phyloP scores from a whole-genome alignment of 495 filamentous ascomycete genomes.

The Cercophora newfieldiana region DNA sequence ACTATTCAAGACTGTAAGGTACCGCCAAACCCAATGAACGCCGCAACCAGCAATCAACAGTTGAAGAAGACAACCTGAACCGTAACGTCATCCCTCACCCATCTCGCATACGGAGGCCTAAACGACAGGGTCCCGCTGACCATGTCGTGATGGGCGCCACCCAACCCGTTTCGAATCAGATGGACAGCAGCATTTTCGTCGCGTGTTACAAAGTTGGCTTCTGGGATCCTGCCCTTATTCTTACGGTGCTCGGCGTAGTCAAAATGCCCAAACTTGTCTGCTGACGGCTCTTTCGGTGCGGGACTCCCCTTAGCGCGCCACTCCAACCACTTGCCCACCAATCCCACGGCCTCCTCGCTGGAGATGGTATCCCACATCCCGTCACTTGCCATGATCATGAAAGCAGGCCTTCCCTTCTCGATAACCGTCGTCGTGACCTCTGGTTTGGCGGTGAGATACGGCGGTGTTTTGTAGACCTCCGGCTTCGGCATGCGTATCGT shows the following conservation, averaged over 20 bases:
- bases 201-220: slow-evolving; percentile 37
- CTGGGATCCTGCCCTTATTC: slow-evolving; percentile 26
- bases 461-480: slow-evolving; percentile 51
- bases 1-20: too few relatives aligned
- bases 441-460: slow-evolving; percentile 67
- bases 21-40: too few relatives aligned
- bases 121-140: slow-evolving; percentile 54
- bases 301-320: slow-evolving; percentile 24
- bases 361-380: slow-evolving; percentile 65
- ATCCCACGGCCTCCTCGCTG: slow-evolving; percentile 58
- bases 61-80: slow-evolving; percentile 65
- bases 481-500: slow-evolving; percentile 39
- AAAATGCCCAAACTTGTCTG: background rate
- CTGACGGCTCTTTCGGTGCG: slow-evolving; percentile 5
- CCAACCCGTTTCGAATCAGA: slow-evolving; percentile 61
- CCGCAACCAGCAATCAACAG: background rate
- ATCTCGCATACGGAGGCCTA: slow-evolving; percentile 48
- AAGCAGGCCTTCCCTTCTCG: slow-evolving; percentile 44
- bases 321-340: slow-evolving; percentile 58
- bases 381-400: slow-evolving; percentile 65
- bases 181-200: slow-evolving; percentile 65
- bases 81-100: slow-evolving; percentile 59
- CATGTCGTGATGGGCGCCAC: slow-evolving; percentile 58
- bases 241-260: slow-evolving; percentile 16
- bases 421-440: slow-evolving; percentile 58